Base-by-base conservation (phyloP, 192 early-diverging fungal genomes). In the Oehlia diaphana region DNA sequence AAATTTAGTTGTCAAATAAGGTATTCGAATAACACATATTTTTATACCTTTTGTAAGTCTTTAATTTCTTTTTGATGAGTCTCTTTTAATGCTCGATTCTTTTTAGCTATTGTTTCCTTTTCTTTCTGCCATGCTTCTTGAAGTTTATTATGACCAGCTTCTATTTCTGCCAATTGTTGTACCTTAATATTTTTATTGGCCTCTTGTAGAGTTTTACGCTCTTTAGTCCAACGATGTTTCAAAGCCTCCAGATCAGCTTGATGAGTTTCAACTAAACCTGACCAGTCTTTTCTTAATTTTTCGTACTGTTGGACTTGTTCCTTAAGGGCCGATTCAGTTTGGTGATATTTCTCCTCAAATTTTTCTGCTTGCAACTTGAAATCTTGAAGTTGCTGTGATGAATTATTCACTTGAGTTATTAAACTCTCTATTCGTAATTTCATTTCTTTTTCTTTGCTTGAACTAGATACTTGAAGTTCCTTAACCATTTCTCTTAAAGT, bases 41-140 rank as follows among this genome's bases (percentile, higher is more conserved):
- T 1, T 31, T 2, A 49, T 65, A 77, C 75, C 63, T 50, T 77
- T 31, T 66, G 63, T 26, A 65, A 47, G 33, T 23, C 64, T 2
- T 49, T 77, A 9, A 77, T 77, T 49, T 77, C 75, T 63, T 28
- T 37, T 49, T 77, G 63, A 77, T 77, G 65, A 2, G 75, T 4
- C 14, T 77, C 75, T 66, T 77, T 77, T 77, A 49, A 23, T 31
- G 14, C 8, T 2, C n/a, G 35, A 9, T 66, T 26, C 12, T 77
- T 77, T 77, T 77, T 77, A 47, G 4, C 31, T 19, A 75, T 62
- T 3, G 21, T 10, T 63, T 63, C 61, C 19, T 35, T 63, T 39
- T 75, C 74, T 21, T 75, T 47, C 31, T 63, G 9, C 74, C 26
- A 73, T 33, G 39, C 42, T 26, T 53, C 47, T 53, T 44, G 35